Base-by-base conservation (phyloP, 2,329 filamentous ascomycete species). In the Scedosporium dehoogii region DNA sequence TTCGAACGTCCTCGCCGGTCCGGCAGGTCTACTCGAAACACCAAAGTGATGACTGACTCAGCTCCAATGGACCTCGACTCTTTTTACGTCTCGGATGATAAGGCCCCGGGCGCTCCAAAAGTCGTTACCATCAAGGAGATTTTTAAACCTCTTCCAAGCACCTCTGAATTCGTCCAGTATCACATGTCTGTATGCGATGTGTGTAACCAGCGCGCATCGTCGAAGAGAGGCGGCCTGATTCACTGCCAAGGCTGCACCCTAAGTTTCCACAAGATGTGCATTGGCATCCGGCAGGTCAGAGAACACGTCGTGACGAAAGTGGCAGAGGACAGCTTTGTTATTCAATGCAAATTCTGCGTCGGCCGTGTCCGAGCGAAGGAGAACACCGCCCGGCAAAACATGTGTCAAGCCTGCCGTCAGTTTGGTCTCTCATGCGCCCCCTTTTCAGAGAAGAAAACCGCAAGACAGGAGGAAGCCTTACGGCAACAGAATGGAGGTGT, bases 271-370 rank as follows among this genome's bases (percentile, higher is more conserved):
- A 91, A 90, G 72, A 76, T 76, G 48, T 99, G 94, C 70, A 79
- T 99, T 29, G 92, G 93, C 1, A 79, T 81, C 58, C 85, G 94
- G 59, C 83, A 82, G 60, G 78, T 73, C 12, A 83, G 94, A 64
- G 91, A 96, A n/a, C 94, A 97, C 72, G 77, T 94, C 42, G 91
- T 91, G 9, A 97, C 92, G 25, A 99, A 97, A 72, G 75, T 97
- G 60, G 86, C 80, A 2, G 79, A 88, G 1, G 85, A 88, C 2
- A 75, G 88, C 44, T 97, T 96, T 68, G 87, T 99, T 16, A 77
- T 99, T 46, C 94, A 99, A 71, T 99, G 94, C 75, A 88, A 86
- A 66, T 89, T 87, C 63, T 99, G 94, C 71, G 82, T 97, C 65
- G 87, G 87, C 3, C 70, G 81, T 21, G 81, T 86, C 56, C 77